Evolutionary conservation across 169 alveolate species (phyloP).

Genomic region (Theileria parva): DNA sequence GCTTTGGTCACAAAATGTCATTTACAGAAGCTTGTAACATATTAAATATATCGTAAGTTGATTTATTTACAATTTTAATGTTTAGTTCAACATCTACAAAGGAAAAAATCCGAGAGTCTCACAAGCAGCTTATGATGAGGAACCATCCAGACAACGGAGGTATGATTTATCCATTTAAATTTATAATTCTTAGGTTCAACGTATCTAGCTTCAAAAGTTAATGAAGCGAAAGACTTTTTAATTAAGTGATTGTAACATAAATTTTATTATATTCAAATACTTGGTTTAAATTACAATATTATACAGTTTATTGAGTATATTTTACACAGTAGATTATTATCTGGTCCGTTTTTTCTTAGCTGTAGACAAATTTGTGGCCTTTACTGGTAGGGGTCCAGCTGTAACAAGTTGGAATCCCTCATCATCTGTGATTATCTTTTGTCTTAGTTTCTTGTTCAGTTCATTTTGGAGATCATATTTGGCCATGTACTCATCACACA

Average conservation of each 20-base stretch:
- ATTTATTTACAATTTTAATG: background rate
- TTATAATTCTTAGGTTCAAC: conserved; percentile 75
- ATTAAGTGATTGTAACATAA: conserved; percentile 43
- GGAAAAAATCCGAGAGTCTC: conserved; percentile 78
- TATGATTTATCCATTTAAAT: conserved; percentile 7
- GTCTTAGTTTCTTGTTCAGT: conserved; percentile 27
- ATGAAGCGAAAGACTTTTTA: conserved; percentile 85
- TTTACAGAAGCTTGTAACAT: conserved; percentile 73
- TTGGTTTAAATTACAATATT: background rate
- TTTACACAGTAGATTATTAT: no score
- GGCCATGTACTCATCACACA: conserved; percentile 53
- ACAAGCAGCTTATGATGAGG: conserved; percentile 85
- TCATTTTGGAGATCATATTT: conserved; percentile 44
- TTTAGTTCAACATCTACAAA: conserved; percentile 75
- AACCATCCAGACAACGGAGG: conserved; percentile 91
- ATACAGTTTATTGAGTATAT: background rate
- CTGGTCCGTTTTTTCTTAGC: background rate
- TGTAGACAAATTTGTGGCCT: background rate
- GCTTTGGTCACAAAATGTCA: conserved; percentile 77
- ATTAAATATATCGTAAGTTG: conserved; percentile 60
- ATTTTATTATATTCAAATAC: background rate
- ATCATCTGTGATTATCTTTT: conserved; percentile 42
- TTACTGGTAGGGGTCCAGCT: conserved; percentile 44
- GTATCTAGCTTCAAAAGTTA: conserved; percentile 87
- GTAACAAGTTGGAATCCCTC: conserved; percentile 63